Evolutionary conservation across 1,284 basidiomycete genomes (phyloP), one percentile per base, ranked within the genome.

Genomic region (Waitea zeae): DNA sequence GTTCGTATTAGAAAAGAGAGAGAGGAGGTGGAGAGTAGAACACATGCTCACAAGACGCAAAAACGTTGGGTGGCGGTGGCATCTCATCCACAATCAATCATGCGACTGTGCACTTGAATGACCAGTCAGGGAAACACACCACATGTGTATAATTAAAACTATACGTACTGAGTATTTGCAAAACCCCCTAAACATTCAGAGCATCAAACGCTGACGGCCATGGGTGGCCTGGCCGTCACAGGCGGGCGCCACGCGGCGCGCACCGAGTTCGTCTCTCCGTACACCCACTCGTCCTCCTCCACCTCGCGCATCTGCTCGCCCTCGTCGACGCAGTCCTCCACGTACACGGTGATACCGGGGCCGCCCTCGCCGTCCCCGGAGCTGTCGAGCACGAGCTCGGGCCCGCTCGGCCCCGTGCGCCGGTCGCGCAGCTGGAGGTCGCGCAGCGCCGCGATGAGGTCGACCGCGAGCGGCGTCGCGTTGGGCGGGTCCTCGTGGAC

Each of bases 401-500:
- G 24, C 24, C 24, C 49, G 32, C 56, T 57, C n/a, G n/a, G n/a
- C n/a, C n/a, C n/a, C 12, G 49, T 36, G 5, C 41, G 42, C 15
- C 49, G 51, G 15, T 53, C 57, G 36, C 44, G 39, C 45, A 72
- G 40, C 44, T 80, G 65, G 3, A 83, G 61, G 44, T 62, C 67
- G 40, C 52, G 62, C 37, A 96, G 58, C 5, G 89, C 88, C 12
- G 62, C 53, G 30, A 89, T 83, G 43, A 98, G 69, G 50, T 98
- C 93, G 17, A 86, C 76, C 0, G 93, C 93, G 20, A 97, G 68
- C 3, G 92, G 82, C 3, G 72, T 59, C 4, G 62, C 53, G 50
- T 99, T 98, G 0, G 95, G 93, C 4, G 88, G 87, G 14, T 93
- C 90, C 57, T 99, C 95, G 30, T 62, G 60, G 40, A 90, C 72